These are phyloP conservation scores for Lasiosphaeria hispida DNA, from an alignment of 495 filamentous ascomycete species.

Conservation along the genomic window DNA sequence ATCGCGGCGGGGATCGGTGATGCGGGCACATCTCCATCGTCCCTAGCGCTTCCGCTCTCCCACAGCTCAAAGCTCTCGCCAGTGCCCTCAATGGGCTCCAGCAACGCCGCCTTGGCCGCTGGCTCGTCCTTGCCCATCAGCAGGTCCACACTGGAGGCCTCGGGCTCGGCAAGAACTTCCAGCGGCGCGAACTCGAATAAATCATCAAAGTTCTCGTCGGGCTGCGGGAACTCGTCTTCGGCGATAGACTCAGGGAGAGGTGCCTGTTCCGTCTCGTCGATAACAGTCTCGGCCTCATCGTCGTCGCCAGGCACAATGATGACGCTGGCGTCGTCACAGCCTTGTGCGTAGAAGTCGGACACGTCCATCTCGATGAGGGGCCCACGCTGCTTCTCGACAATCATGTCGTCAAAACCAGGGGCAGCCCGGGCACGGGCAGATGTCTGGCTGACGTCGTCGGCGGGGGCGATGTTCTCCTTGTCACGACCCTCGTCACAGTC, in stretches of 20 bases:
- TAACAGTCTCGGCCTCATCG: conserved; percentile 32
- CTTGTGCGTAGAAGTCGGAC: conserved; percentile 69
- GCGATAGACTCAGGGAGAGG: conserved; percentile 5
- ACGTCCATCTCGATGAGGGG: conserved; percentile 70
- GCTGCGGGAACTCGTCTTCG: conserved; percentile 19
- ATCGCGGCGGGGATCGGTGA: conserved; percentile 21
- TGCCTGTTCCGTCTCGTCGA: conserved; percentile 16
- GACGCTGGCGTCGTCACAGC: conserved; percentile 60
- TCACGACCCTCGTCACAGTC: conserved; percentile 60
- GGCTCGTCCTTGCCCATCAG: conserved; percentile 46
- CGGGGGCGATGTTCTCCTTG: conserved; percentile 90
- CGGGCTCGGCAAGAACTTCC: conserved; percentile 28
- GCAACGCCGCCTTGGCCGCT: conserved; percentile 40
- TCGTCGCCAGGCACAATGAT: conserved; percentile 60
- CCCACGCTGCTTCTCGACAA: conserved; percentile 54
- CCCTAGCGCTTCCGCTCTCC: conserved; percentile 62
- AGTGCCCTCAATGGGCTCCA: conserved; percentile 51
- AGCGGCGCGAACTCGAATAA: conserved; percentile 34
- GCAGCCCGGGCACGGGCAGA: conserved; percentile 27
- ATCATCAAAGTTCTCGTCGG: background rate
- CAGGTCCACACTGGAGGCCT: conserved; percentile 38
- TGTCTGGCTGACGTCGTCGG: conserved; percentile 56
- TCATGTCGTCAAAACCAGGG: conserved; percentile 38
- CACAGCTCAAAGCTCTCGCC: conserved; percentile 60
- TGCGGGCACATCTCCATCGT: conserved; percentile 35